Conservation (phyloP, 2,329 filamentous ascomycete genomes). For the Tolypocladium capitatum region DNA sequence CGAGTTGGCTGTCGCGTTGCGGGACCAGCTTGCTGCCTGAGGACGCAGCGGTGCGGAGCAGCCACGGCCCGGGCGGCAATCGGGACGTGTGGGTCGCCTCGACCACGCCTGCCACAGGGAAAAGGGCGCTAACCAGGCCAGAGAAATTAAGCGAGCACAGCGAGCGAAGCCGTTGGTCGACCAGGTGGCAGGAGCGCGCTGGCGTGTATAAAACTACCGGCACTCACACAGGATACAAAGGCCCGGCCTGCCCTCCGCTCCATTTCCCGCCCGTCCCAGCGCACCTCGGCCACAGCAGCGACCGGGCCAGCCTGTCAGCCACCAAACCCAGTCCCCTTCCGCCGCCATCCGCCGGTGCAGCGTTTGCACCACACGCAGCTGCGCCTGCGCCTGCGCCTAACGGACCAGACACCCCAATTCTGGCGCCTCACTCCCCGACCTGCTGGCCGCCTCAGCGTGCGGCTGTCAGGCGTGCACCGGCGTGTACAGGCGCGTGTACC, state of each 20-base stretch:
- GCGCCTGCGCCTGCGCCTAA: not conserved
- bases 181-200: slow-evolving; percentile 6
- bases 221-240: slow-evolving; percentile 29
- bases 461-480: not conserved
- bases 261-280: slow-evolving; percentile 16
- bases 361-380: not conserved
- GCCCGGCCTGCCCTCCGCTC: slow-evolving; percentile 29
- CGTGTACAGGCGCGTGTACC: too few relatives aligned
- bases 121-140: slow-evolving; percentile 18
- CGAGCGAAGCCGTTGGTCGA: slow-evolving; percentile 21
- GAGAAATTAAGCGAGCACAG: slow-evolving; percentile 24
- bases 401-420: too few relatives aligned
- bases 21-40: slow-evolving; percentile 13
- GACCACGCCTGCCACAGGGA: not conserved
- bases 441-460: not conserved
- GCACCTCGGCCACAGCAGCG: slow-evolving; percentile 1
- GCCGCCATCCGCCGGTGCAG: not conserved
- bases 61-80: not conserved
- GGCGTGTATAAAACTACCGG: slow-evolving; percentile 33
- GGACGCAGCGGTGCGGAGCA: not conserved
- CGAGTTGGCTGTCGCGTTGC: slow-evolving; percentile 11
- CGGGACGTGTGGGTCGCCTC: not conserved
- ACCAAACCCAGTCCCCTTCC: not conserved
- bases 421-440: too few relatives aligned
- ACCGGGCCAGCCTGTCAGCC: not conserved